phyloP scores from a whole-genome alignment of 306 rosid genomes.

The Vigna angularis region DNA sequence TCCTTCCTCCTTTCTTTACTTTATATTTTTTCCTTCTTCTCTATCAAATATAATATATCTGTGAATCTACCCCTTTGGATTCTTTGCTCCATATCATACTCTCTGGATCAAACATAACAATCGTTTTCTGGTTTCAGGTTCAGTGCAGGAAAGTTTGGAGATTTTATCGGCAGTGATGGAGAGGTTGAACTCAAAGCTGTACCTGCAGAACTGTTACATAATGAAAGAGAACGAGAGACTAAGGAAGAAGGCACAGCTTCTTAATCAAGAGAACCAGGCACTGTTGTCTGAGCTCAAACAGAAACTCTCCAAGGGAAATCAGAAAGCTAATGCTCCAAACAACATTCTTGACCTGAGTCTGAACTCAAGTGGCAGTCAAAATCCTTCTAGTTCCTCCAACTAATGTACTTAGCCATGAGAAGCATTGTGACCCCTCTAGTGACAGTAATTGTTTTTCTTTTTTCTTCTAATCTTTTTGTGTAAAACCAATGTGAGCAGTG shows the following conservation, averaged over 20 bases:
- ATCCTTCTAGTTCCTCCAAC: slow-evolving; percentile 71
- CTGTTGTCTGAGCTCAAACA: slow-evolving; percentile 91
- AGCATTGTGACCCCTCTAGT: slow-evolving; percentile 70
- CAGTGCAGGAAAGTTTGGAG: neutral
- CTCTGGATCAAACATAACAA: neutral
- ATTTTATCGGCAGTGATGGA: slow-evolving; percentile 61
- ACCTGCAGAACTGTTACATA: slow-evolving; percentile 94
- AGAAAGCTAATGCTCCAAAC: slow-evolving; percentile 55
- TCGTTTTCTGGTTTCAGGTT: slow-evolving; percentile 48
- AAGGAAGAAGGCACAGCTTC: slow-evolving; percentile 95
- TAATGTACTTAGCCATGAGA: slow-evolving; percentile 41
- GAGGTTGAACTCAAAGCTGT: slow-evolving; percentile 91
- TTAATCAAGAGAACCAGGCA: slow-evolving; percentile 93
- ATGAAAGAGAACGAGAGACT: slow-evolving; percentile 94
- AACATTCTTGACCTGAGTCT: slow-evolving; percentile 74
- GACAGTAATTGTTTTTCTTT: neutral
- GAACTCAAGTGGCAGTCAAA: slow-evolving; percentile 58
- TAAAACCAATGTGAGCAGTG: slow-evolving; percentile 64
- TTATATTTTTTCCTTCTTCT: neutral
- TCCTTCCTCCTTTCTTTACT: slow-evolving; percentile 13
- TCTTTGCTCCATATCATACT: neutral
- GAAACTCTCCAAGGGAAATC: slow-evolving; percentile 72
- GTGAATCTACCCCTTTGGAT: neutral
- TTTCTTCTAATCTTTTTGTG: slow-evolving; percentile 49
- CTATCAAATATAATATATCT: neutral